Evolutionary conservation across 2,329 filamentous ascomycete species (phyloP).

Genomic region (Botrytis fragariae): DNA sequence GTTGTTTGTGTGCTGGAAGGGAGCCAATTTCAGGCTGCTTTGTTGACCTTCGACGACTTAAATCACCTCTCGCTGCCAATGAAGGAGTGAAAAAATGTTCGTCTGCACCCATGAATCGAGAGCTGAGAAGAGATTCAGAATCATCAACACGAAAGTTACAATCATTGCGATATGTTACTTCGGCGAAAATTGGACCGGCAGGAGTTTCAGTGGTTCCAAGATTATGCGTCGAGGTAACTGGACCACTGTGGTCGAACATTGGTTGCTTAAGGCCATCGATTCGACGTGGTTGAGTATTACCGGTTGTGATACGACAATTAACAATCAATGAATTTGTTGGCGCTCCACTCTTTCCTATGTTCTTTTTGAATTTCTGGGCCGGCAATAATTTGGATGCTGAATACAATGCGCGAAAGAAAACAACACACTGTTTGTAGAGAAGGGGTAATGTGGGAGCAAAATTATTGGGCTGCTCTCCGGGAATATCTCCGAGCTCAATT

Average conservation of each 20-base stretch:
- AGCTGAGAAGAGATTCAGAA: constrained; percentile 85
- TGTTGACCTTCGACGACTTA: constrained; percentile 40
- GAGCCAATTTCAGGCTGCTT: constrained; percentile 63
- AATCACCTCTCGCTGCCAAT: constrained; percentile 45
- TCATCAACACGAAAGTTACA: constrained; percentile 91
- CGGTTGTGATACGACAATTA: constrained; percentile 74
- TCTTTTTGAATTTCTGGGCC: constrained; percentile 77
- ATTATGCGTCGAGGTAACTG: constrained; percentile 70
- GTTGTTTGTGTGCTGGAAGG: constrained; percentile 62
- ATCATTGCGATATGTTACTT: constrained; percentile 81
- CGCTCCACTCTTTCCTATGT: constrained; percentile 65
- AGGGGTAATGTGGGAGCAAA: constrained; percentile 70
- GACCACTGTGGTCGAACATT: constrained; percentile 60
- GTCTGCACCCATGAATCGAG: constrained; percentile 87
- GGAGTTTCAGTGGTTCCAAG: constrained; percentile 86
- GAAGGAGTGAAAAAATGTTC: constrained; percentile 85
- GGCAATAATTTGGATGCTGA: constrained; percentile 79
- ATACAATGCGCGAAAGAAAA: constrained; percentile 88
- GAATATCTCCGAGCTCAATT: constrained; percentile 69
- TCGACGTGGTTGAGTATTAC: constrained; percentile 49
- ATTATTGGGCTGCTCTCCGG: constrained; percentile 50
- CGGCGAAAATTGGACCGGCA: constrained; percentile 76
- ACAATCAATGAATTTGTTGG: constrained; percentile 64
- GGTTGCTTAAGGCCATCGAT: constrained; percentile 70
- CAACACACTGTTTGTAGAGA: constrained; percentile 95